Evolutionary conservation across 768 basidiomycete species (phyloP), one percentile per base, ranked within the genome.

Genomic region (Cubamyces lactineus): DNA sequence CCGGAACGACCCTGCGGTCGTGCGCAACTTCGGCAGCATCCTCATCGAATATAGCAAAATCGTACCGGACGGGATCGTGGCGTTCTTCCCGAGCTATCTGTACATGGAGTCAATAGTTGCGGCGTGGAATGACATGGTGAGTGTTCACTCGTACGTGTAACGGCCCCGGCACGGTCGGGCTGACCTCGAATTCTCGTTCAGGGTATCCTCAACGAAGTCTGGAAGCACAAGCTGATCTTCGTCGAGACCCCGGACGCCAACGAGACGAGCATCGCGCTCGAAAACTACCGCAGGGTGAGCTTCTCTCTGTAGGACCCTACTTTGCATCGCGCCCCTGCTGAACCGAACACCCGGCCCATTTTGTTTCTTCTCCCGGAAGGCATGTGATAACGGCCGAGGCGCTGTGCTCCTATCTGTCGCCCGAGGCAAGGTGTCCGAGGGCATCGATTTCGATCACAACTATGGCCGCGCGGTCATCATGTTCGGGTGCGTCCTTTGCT

Each of bases 391-490:
- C 72, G 97, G 97, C 43, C 86, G 97, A 52, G 97, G 97, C 1
- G 97, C 97, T 19, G 95, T 98, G 28, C 80, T 99, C 30, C 80
- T 99, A 42, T 98, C 97, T 23, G 97, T 99, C 38, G 97, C 97
- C 28, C 88, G 97, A 79, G 97, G 97, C 3, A 99, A 99, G 74
- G 97, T 99, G 0, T 98, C 97, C 0, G 97, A 99, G 76, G 97
- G 97, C n/a, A 99, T 99, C 70, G 97, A 99, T 86, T 99, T 99
- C 71, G 97, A 99, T 73, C 97, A 99, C 76, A 98, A 99, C 73
- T 99, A 98, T 72, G 97, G 97, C 1, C 85, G 97, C 52, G 97
- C 97, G 67, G 95, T 98, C 72, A 94, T 99, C 73, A 98, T 99
- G 97, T 98, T 99, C 78, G 97, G 97, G 93, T 94, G 73, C 57